A percentile compares a stretch with the other conserved stretches of the same genome.
phyloP scores from a whole-genome alignment of 2,329 filamentous ascomycete species.

The Amauroascus niger region DNA sequence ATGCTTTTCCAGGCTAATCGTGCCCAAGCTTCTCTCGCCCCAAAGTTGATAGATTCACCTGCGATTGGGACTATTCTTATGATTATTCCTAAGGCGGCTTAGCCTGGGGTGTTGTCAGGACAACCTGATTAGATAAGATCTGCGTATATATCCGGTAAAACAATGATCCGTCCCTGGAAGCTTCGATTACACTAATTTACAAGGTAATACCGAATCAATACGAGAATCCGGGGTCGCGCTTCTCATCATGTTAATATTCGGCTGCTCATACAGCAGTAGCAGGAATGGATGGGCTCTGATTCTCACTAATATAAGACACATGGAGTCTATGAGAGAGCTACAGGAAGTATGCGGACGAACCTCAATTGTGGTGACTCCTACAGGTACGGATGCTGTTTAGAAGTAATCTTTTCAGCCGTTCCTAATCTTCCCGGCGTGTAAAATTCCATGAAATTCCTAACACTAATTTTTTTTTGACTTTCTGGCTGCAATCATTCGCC shows the following conservation, averaged over 20 bases:
- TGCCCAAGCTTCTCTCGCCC: not conserved
- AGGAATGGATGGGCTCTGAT: no score
- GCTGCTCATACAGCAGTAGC: no score
- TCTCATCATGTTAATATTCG: no score
- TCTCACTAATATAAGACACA: no score
- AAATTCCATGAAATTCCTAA: not conserved
- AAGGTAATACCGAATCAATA: not conserved
- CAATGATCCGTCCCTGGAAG: not conserved
- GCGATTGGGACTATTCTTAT: conserved; percentile 2
- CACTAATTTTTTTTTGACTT: not conserved
- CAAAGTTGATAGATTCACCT: not conserved
- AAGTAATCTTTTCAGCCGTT: not conserved
- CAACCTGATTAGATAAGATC: conserved; percentile 2
- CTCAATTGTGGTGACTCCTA: no score
- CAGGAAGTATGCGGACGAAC: no score
- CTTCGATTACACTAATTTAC: no score
- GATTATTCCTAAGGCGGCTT: conserved; percentile 8
- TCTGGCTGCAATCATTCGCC: not conserved
- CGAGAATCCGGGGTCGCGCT: no score
- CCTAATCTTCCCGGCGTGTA: conserved; percentile 4
- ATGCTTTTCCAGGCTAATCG: not conserved
- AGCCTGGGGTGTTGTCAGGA: conserved; percentile 2
- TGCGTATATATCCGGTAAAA: not conserved
- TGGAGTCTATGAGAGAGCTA: no score
- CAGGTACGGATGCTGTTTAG: not conserved